A percentile compares a stretch with the other conserved stretches of the same genome.
phyloP scores from a whole-genome alignment of 345 rosid genomes.

The Arabis hirsuta region DNA sequence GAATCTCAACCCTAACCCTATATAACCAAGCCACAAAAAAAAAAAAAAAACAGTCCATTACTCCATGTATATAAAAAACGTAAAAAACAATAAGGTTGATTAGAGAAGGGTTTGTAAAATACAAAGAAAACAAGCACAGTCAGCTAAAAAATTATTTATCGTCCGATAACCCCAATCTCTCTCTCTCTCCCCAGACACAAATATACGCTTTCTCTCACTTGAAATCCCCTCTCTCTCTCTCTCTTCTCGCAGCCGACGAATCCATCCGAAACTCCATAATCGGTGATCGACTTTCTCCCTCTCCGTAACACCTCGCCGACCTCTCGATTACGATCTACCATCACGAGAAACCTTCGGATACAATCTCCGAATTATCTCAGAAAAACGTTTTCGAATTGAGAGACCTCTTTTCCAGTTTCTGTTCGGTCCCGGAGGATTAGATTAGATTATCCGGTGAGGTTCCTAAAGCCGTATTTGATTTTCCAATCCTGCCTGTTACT shows the following conservation, averaged over 20 bases:
- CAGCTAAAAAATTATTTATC: neutral
- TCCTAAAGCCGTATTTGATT: conserved; percentile 55
- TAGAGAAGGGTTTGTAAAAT: neutral
- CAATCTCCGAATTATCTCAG: conserved; percentile 3
- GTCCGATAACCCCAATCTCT: conserved; percentile 2
- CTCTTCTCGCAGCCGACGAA: conserved; percentile 23
- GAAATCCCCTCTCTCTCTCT: neutral
- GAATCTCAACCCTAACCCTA: too few relatives aligned
- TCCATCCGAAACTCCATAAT: conserved; percentile 15
- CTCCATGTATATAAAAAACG: neutral
- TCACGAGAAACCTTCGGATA: neutral
- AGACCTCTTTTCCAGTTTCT: conserved; percentile 20
- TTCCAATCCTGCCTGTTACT: conserved; percentile 47
- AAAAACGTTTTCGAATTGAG: conserved; percentile 36
- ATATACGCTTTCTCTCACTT: conserved; percentile 29
- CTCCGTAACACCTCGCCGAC: neutral
- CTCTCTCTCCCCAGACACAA: conserved; percentile 12
- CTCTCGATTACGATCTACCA: conserved; percentile 11
- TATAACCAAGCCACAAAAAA: too few relatives aligned
- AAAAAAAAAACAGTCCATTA: neutral
- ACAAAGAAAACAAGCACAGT: neutral
- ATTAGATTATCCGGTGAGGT: conserved; percentile 55
- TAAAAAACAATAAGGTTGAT: neutral
- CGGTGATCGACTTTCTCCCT: conserved; percentile 4
- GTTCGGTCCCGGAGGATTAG: conserved; percentile 45